These are phyloP conservation scores for Oxytropis ochrocephala DNA, from an alignment of 306 rosid species.

Conservation along the genomic window DNA sequence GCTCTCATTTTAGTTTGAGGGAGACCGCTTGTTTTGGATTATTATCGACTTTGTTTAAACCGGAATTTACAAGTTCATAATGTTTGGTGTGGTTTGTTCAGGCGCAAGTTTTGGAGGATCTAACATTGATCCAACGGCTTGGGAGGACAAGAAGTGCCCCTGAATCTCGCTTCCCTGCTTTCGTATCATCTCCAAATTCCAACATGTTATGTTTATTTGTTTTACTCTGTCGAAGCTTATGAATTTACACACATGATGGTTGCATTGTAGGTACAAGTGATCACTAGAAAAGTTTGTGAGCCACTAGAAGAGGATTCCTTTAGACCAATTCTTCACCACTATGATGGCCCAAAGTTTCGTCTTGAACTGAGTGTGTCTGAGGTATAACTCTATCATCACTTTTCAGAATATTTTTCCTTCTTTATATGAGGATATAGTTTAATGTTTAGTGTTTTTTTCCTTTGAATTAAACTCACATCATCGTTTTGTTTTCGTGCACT, in stretches of 20 bases:
- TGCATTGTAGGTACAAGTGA: constrained; percentile 68
- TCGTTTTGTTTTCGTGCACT: constrained; percentile 46
- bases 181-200: constrained; percentile 45
- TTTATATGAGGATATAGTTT: too few species aligned
- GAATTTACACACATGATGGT: not conserved
- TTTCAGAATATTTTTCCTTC: too few species aligned
- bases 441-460: too few species aligned
- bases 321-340: constrained; percentile 95
- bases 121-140: constrained; percentile 87
- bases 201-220: not conserved
- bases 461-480: constrained; percentile 11
- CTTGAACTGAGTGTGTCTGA: constrained; percentile 74
- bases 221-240: too few species aligned
- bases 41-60: too few species aligned
- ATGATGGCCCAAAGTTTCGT: constrained; percentile 91
- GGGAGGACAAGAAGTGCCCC: constrained; percentile 86
- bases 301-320: constrained; percentile 92
- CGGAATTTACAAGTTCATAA: not conserved
- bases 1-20: too few species aligned
- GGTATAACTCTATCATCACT: too few species aligned
- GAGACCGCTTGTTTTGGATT: too few species aligned
- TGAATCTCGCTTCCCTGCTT: constrained; percentile 97
- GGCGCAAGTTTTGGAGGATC: constrained; percentile 97
- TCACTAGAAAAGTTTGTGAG: constrained; percentile 69
- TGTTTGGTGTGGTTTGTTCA: constrained; percentile 16